Percentiles rank a stretch among this genome's conserved stretches.
Evolutionary conservation across 176 grass and related monocot species (phyloP).

Genomic region (Oryza officinalis): DNA sequence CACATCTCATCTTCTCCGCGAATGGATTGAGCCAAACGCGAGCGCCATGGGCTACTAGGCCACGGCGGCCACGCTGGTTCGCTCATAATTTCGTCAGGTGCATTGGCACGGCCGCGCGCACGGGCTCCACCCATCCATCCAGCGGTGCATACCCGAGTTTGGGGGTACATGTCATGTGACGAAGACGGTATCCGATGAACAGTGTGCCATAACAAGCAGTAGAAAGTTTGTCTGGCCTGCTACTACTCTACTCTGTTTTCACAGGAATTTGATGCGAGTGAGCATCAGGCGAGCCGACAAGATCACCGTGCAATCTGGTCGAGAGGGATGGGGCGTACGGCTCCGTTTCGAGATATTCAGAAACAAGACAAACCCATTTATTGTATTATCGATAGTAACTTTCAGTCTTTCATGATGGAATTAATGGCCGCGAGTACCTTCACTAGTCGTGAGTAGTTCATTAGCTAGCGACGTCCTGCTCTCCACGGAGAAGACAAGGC

Average conservation of each 20-base stretch:
- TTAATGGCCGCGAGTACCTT: neutral
- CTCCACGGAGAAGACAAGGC: neutral
- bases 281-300: neutral
- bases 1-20: neutral
- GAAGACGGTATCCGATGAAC: neutral
- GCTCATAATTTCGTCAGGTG: neutral
- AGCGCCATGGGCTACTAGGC: neutral
- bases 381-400: neutral
- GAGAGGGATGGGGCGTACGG: neutral
- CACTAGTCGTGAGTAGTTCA: neutral
- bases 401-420: neutral
- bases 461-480: neutral
- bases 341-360: neutral
- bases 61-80: neutral
- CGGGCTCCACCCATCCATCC: slow-evolving; percentile 24
- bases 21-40: neutral
- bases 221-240: neutral
- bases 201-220: neutral
- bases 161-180: neutral
- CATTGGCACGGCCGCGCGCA: neutral
- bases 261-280: neutral
- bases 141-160: neutral
- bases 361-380: neutral
- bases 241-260: neutral
- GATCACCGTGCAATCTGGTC: neutral